Conservation (phyloP, 2,329 filamentous ascomycete genomes). For the Hymenoscyphus occultus region DNA sequence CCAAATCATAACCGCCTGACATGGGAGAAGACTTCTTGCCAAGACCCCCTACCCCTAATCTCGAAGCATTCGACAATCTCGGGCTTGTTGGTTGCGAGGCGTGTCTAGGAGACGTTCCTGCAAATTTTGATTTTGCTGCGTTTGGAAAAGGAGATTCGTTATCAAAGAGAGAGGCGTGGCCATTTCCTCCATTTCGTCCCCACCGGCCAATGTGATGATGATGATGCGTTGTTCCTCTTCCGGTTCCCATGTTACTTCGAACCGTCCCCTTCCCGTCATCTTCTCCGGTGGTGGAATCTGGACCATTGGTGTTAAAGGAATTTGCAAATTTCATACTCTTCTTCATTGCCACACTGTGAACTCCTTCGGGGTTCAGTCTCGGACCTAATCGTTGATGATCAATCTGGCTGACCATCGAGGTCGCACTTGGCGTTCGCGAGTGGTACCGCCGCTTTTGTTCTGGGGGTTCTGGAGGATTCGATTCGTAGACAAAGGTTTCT, state of each 20-base stretch:
- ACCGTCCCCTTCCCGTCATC: constrained; percentile 63
- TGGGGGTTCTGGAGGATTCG: constrained; percentile 74
- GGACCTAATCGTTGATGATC: constrained; percentile 50
- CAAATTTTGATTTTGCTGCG: constrained; percentile 60
- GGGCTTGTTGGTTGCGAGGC: constrained; percentile 69
- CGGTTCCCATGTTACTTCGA: constrained; percentile 59
- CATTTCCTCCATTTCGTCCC: constrained; percentile 65
- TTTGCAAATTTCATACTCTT: constrained; percentile 97
- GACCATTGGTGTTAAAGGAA: constrained; percentile 62
- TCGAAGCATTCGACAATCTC: constrained; percentile 47
- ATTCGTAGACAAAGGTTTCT: constrained; percentile 98
- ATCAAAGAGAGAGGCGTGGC: constrained; percentile 70
- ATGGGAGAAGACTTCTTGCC: constrained; percentile 59
- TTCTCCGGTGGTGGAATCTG: constrained; percentile 53
- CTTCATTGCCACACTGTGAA: constrained; percentile 66
- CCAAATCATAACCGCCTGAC: constrained; percentile 70
- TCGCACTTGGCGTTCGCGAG: constrained; percentile 90
- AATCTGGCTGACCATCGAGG: constrained; percentile 72
- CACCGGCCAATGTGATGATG: constrained; percentile 81
- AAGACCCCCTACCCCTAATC: constrained; percentile 39
- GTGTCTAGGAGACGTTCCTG: constrained; percentile 55
- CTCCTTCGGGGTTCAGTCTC: constrained; percentile 63
- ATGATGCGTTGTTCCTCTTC: constrained; percentile 66
- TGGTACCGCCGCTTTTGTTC: constrained; percentile 75
- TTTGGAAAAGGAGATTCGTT: constrained; percentile 76